Conservation (phyloP, 2,329 filamentous ascomycete genomes). For the Huntiella moniliformis region DNA sequence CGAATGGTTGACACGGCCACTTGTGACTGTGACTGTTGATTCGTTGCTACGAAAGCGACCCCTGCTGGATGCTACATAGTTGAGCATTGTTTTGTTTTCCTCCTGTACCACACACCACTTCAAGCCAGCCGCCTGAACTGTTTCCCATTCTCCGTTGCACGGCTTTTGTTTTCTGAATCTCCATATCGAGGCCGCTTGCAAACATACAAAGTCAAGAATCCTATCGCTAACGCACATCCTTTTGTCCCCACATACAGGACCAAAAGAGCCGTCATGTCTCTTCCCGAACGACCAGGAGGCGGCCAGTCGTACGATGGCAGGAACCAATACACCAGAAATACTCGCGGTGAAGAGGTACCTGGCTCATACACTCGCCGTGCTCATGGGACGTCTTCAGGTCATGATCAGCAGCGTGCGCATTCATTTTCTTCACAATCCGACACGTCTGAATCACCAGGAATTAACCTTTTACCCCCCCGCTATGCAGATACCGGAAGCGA, state of each 20-base stretch:
- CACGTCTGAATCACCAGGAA: conserved; percentile 34
- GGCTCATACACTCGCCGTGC: conserved; percentile 52
- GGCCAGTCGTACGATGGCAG: conserved; percentile 41
- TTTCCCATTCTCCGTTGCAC: no score
- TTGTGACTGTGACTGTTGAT: no score
- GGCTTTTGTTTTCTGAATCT: no score
- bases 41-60: no score
- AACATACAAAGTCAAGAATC: no score
- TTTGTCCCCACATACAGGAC: conserved; percentile 2
- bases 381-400: conserved; percentile 21
- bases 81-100: no score
- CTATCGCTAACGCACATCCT: not conserved
- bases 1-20: no score
- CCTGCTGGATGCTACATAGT: no score
- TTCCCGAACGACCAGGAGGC: conserved; percentile 45
- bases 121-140: no score
- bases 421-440: conserved; percentile 41
- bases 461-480: conserved; percentile 32
- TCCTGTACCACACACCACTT: no score
- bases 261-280: conserved; percentile 31
- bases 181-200: no score
- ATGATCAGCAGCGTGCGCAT: conserved; percentile 34
- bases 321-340: conserved; percentile 47
- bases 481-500: conserved; percentile 15
- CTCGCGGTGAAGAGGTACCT: conserved; percentile 42